These are phyloP conservation scores for Papiliotrema flavescens DNA, from an alignment of 1,284 basidiomycete genomes.

Conservation along the genomic window DNA sequence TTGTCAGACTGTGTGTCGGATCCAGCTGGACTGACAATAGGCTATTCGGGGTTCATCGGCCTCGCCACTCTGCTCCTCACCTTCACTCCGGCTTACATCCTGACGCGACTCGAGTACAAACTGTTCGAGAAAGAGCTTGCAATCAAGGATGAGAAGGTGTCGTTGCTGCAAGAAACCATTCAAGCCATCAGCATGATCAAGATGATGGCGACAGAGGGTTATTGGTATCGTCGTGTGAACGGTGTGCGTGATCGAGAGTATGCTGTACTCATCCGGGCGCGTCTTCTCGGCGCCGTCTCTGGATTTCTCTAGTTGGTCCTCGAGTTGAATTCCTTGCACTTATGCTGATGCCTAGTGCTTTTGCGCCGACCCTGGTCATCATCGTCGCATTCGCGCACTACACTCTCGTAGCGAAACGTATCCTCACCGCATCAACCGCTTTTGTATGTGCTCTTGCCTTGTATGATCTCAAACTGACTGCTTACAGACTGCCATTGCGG, in stretches of 20 bases:
- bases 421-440: slow-evolving; percentile 73
- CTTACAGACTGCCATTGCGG: slow-evolving; percentile 55
- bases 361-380: slow-evolving; percentile 35
- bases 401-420: slow-evolving; percentile 55
- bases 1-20: slow-evolving; percentile 56
- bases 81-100: slow-evolving; percentile 80
- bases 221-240: slow-evolving; percentile 73
- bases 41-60: slow-evolving; percentile 30
- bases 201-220: slow-evolving; percentile 89
- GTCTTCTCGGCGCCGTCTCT: slow-evolving; percentile 15
- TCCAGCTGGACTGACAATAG: slow-evolving; percentile 6
- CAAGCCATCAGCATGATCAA: slow-evolving; percentile 90
- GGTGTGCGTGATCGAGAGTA: slow-evolving; percentile 70
- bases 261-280: slow-evolving; percentile 59
- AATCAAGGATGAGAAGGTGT: slow-evolving; percentile 76
- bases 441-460: slow-evolving; percentile 52
- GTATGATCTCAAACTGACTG: background rate
- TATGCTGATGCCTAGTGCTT: slow-evolving; percentile 19
- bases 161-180: slow-evolving; percentile 85
- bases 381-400: slow-evolving; percentile 57
- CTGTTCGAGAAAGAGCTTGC: slow-evolving; percentile 82
- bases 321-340: background rate
- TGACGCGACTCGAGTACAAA: slow-evolving; percentile 72
- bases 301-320: slow-evolving; percentile 27
- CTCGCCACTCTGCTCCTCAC: slow-evolving; percentile 24